phyloP scores from a whole-genome alignment of 1,284 basidiomycete species.

The Ustilago bromivora region DNA sequence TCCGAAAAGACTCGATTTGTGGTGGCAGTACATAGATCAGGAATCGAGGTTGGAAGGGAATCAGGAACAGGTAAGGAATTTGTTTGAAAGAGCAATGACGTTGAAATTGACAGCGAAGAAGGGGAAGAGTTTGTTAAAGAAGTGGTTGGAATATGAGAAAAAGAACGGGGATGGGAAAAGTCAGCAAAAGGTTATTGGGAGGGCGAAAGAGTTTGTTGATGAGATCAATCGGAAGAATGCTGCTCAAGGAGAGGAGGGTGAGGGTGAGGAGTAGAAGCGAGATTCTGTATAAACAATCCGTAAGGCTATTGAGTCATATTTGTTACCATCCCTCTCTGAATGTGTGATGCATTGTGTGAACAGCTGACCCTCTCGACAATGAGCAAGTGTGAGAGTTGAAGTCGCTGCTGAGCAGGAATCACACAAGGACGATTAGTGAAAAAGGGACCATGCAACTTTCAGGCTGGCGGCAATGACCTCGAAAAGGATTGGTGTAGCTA shows the following conservation, averaged over 20 bases:
- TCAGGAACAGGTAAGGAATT: slow-evolving; percentile 72
- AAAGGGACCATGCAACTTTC: too few relatives aligned
- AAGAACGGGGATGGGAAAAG: slow-evolving; percentile 88
- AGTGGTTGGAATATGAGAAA: slow-evolving; percentile 92
- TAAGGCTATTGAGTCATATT: neutral
- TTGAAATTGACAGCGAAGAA: slow-evolving; percentile 93
- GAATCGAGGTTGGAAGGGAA: slow-evolving; percentile 73
- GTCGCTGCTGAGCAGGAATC: too few relatives aligned
- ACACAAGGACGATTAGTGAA: too few relatives aligned
- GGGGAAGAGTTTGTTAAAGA: slow-evolving; percentile 87
- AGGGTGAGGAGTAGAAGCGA: slow-evolving; percentile 28
- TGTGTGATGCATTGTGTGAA: neutral
- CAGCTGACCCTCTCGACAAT: too few relatives aligned
- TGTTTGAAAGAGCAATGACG: slow-evolving; percentile 85
- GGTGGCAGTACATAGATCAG: slow-evolving; percentile 98
- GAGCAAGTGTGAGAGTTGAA: too few relatives aligned
- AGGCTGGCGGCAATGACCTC: too few relatives aligned
- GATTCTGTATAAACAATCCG: neutral
- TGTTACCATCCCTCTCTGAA: slow-evolving; percentile 1
- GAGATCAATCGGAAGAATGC: slow-evolving; percentile 40
- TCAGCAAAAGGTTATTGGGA: slow-evolving; percentile 82
- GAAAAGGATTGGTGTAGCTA: too few relatives aligned
- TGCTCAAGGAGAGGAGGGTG: slow-evolving; percentile 26
- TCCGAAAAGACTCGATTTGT: slow-evolving; percentile 92
- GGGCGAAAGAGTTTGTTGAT: slow-evolving; percentile 79